phyloP scores from a whole-genome alignment of 1,284 basidiomycete species.

The Puccinia sorghi region DNA sequence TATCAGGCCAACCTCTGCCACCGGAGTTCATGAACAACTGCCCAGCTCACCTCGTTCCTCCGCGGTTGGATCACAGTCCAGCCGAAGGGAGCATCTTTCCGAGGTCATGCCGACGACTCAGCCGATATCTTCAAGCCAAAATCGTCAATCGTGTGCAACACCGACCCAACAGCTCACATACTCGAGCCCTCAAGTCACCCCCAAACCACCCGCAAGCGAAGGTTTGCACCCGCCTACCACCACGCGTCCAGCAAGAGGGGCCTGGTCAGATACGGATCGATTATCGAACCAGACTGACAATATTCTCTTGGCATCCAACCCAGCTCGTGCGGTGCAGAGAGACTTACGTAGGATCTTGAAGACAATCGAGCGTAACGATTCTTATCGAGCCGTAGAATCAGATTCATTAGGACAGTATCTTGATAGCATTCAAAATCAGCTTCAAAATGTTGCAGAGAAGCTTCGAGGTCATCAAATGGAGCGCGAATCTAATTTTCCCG shows the following conservation, averaged over 20 bases:
- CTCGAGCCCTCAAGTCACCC: slow-evolving; percentile 1
- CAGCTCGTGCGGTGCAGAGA: slow-evolving; percentile 42
- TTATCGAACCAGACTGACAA: slow-evolving; percentile 47
- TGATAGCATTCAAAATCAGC: slow-evolving; percentile 51
- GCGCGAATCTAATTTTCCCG: slow-evolving; percentile 25
- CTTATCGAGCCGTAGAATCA: slow-evolving; percentile 37
- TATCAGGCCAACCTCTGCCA: slow-evolving; percentile 46
- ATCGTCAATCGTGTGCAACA: not conserved
- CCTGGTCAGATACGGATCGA: slow-evolving; percentile 48
- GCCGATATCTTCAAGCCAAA: not conserved
- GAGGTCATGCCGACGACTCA: slow-evolving; percentile 9
- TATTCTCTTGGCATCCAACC: slow-evolving; percentile 7
- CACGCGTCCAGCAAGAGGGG: slow-evolving; percentile 19
- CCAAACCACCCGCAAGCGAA: not conserved
- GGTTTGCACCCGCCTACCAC: not conserved
- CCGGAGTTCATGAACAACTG: slow-evolving; percentile 34
- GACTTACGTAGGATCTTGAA: slow-evolving; percentile 49
- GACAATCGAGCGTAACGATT: slow-evolving; percentile 50
- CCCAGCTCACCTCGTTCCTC: slow-evolving; percentile 38
- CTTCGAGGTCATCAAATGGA: slow-evolving; percentile 46
- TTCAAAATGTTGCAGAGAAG: slow-evolving; percentile 47
- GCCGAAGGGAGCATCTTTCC: slow-evolving; percentile 18
- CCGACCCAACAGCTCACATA: not conserved
- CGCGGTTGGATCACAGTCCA: slow-evolving; percentile 7
- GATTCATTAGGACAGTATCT: slow-evolving; percentile 48